A percentile compares a stretch with the other conserved stretches of the same genome.
Evolutionary conservation across 768 basidiomycete genomes (phyloP).

Genomic region (Pisolithus sp.): DNA sequence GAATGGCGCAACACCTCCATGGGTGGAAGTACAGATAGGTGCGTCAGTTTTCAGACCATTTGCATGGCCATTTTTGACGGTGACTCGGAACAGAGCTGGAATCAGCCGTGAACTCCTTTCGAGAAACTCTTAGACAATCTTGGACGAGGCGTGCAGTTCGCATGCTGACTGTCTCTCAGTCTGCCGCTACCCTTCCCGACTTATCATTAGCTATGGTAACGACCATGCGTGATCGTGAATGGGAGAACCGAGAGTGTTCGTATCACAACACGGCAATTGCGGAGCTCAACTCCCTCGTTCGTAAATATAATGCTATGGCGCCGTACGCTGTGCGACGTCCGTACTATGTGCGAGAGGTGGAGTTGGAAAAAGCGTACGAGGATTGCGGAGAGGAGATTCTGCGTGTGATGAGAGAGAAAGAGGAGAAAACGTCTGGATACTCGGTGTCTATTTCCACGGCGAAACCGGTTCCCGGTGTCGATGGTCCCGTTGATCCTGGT

Average conservation of each 20-base stretch:
- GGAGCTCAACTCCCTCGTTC: constrained; percentile 68
- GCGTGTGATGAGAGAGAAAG: constrained; percentile 29
- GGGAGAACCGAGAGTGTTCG: constrained; percentile 59
- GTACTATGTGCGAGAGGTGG: constrained; percentile 48
- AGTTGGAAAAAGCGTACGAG: constrained; percentile 50
- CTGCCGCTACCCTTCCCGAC: constrained; percentile 34
- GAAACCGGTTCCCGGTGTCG: constrained; percentile 5
- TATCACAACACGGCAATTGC: constrained; percentile 66
- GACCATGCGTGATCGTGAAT: constrained; percentile 54
- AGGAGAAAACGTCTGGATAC: constrained; percentile 1
- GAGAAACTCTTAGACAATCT: constrained; percentile 54
- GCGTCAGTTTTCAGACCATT: constrained; percentile 12
- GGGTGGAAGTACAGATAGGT: constrained; percentile 80
- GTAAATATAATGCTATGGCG: constrained; percentile 75
- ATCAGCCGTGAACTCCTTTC: constrained; percentile 51
- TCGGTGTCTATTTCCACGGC: neutral
- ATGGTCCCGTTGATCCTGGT: constrained; percentile 1
- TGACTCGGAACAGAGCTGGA: constrained; percentile 56
- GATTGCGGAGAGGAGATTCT: constrained; percentile 49
- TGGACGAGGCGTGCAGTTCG: constrained; percentile 76
- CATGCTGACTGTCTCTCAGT: constrained; percentile 40
- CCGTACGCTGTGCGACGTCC: constrained; percentile 70
- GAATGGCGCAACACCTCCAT: constrained; percentile 78
- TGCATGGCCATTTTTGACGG: neutral
- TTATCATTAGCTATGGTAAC: constrained; percentile 33